phyloP scores from a whole-genome alignment of 83 land plant species.

The Picea abies region DNA sequence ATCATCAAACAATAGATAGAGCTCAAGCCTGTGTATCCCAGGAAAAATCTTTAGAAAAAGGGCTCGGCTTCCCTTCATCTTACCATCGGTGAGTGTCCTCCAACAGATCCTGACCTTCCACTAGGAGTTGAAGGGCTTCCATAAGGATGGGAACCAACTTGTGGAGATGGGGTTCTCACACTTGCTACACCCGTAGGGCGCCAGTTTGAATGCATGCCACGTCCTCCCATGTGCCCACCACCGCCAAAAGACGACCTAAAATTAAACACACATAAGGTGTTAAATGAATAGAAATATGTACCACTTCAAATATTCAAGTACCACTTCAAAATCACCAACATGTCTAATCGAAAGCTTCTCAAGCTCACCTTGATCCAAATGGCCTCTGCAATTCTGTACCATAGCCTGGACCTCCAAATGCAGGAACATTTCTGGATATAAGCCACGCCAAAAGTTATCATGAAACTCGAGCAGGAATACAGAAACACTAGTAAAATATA shows the following conservation, averaged over 20 bases:
- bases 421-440: slow-evolving; percentile 59
- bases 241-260: slow-evolving; percentile 45
- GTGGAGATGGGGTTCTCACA: slow-evolving; percentile 27
- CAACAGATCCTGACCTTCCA: slow-evolving; percentile 24
- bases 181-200: slow-evolving; percentile 44
- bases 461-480: neutral
- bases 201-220: slow-evolving; percentile 44
- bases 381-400: slow-evolving; percentile 62
- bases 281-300: neutral
- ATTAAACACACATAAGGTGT: neutral
- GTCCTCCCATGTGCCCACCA: slow-evolving; percentile 33
- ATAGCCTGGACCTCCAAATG: slow-evolving; percentile 78
- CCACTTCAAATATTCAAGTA: neutral
- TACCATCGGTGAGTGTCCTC: slow-evolving; percentile 22
- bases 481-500: neutral
- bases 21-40: neutral
- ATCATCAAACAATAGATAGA: neutral
- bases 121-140: slow-evolving; percentile 31
- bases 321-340: neutral
- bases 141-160: slow-evolving; percentile 28
- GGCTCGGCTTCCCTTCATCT: slow-evolving; percentile 1
- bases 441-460: neutral
- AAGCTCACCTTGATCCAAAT: slow-evolving; percentile 42
- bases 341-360: neutral
- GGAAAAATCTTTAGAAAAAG: neutral